phyloP scores from a whole-genome alignment of 75 land plant species.

The Cunninghamia lanceolata region DNA sequence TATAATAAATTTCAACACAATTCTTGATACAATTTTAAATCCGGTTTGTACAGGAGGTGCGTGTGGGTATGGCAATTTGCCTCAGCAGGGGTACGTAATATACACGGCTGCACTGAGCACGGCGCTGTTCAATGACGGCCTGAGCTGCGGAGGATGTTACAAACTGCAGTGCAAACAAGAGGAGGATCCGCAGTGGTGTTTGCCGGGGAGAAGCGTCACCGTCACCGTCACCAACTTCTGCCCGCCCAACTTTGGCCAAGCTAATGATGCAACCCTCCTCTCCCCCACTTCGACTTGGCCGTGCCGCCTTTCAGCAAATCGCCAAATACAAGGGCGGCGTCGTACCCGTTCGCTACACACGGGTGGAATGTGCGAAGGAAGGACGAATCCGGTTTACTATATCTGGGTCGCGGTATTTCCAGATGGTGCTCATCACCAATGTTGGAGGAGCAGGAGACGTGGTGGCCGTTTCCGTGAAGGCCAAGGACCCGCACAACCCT shows the following conservation, averaged over 20 bases:
- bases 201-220: neutral
- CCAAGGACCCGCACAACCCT: neutral
- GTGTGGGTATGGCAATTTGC: conserved; percentile 25
- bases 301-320: conserved; percentile 17
- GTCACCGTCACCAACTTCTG: conserved; percentile 27
- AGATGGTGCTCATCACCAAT: neutral
- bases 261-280: conserved; percentile 24
- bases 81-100: conserved; percentile 18
- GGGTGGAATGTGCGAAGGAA: neutral
- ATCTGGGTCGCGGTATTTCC: neutral
- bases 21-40: no score
- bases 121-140: conserved; percentile 20
- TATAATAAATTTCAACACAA: no score
- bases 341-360: conserved; percentile 12
- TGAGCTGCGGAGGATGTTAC: conserved; percentile 34
- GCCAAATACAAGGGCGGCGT: conserved; percentile 12
- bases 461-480: conserved; percentile 18
- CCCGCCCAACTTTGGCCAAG: conserved; percentile 8
- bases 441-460: conserved; percentile 30
- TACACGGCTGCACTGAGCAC: conserved; percentile 32
- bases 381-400: neutral
- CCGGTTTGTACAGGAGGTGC: conserved; percentile 16
- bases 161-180: conserved; percentile 16
- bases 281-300: conserved; percentile 18
- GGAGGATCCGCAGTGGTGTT: conserved; percentile 21